These are phyloP conservation scores for Aspergillus piperis DNA, from an alignment of 2,329 filamentous ascomycete genomes.

Conservation along the genomic window DNA sequence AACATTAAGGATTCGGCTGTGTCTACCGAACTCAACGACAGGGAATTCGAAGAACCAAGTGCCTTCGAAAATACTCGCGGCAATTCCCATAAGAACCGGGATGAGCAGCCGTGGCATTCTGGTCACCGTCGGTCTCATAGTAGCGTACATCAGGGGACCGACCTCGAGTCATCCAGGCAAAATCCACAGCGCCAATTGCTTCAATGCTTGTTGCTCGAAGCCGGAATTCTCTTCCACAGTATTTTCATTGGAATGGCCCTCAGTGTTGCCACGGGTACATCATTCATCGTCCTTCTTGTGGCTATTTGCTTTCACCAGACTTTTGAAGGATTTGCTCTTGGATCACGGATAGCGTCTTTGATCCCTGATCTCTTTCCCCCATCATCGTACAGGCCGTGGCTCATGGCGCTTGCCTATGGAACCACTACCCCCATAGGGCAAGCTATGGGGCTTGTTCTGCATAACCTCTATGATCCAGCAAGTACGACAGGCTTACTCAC, in stretches of 20 bases:
- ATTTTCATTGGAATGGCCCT: constrained; percentile 87
- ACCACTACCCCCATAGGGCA: constrained; percentile 80
- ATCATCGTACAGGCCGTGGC: constrained; percentile 72
- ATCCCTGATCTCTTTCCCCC: constrained; percentile 65
- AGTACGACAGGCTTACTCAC: constrained; percentile 75
- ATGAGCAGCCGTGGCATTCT: constrained; percentile 14
- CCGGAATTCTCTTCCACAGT: constrained; percentile 81
- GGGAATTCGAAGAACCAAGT: constrained; percentile 60
- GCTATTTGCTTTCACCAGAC: constrained; percentile 85
- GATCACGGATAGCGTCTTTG: constrained; percentile 79
- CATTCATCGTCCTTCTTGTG: constrained; percentile 76
- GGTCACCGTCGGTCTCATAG: constrained; percentile 18
- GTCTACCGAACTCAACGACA: constrained; percentile 56
- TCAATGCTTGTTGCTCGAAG: constrained; percentile 78
- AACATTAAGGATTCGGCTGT: constrained; percentile 19
- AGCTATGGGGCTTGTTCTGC: constrained; percentile 75
- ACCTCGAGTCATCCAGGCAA: constrained; percentile 43
- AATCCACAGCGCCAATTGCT: constrained; percentile 68
- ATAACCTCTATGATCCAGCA: constrained; percentile 76
- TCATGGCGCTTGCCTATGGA: constrained; percentile 65
- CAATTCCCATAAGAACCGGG: constrained; percentile 16
- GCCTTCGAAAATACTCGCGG: constrained; percentile 24
- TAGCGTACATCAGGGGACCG: constrained; percentile 26
- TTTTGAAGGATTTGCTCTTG: constrained; percentile 84
- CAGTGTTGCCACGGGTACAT: constrained; percentile 75